Conservation (phyloP, 2,329 filamentous ascomycete species). For the Daldinia eschscholtzii region DNA sequence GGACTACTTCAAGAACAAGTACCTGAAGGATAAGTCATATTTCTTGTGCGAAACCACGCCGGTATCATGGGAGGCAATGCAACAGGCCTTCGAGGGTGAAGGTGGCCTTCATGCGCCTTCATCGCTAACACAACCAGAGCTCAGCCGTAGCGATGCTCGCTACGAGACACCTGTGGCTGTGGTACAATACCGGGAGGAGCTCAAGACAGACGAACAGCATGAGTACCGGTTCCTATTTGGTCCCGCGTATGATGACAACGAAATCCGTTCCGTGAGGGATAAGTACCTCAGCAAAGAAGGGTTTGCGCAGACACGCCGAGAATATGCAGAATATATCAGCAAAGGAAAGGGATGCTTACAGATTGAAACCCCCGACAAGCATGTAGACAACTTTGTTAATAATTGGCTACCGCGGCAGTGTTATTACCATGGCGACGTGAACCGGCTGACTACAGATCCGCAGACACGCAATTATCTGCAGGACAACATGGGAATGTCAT, state of each 20-base stretch:
- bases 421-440: constrained; percentile 71
- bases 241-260: constrained; percentile 65
- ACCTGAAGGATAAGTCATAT: constrained; percentile 69
- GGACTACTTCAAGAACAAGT: constrained; percentile 70
- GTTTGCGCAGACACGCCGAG: constrained; percentile 59
- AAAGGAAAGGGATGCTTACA: constrained; percentile 63
- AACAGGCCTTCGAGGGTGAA: constrained; percentile 67
- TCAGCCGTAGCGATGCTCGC: constrained; percentile 63
- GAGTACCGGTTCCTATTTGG: constrained; percentile 69
- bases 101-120: constrained; percentile 66
- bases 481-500: constrained; percentile 72
- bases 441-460: constrained; percentile 69
- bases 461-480: constrained; percentile 71
- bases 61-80: constrained; percentile 65
- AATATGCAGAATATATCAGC: constrained; percentile 66
- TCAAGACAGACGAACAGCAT: constrained; percentile 56
- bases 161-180: constrained; percentile 68
- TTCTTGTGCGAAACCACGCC: constrained; percentile 66
- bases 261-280: constrained; percentile 60
- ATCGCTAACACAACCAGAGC: constrained; percentile 54
- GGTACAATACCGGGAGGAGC: constrained; percentile 63
- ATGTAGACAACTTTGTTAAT: constrained; percentile 69
- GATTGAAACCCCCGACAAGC: constrained; percentile 67
- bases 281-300: constrained; percentile 64
- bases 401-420: constrained; percentile 70